Conservation (phyloP, 2,329 filamentous ascomycete genomes). For the Akanthomyces dipterigenus region DNA sequence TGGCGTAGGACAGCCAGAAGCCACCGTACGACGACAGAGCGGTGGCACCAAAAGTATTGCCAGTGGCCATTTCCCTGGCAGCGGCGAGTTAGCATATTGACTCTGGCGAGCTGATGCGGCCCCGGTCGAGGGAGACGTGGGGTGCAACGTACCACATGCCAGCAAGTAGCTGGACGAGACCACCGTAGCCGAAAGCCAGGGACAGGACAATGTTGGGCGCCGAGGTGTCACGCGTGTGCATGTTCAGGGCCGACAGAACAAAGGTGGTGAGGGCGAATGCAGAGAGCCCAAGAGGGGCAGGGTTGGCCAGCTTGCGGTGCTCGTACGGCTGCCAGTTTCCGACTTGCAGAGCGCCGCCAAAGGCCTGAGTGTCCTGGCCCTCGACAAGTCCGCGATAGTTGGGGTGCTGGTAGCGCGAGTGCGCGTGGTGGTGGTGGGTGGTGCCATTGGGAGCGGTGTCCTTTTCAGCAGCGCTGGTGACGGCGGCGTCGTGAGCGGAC, state of each 20-base stretch:
- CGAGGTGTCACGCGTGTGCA: slow-evolving; percentile 53
- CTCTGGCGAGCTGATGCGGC: neutral
- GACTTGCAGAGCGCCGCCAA: slow-evolving; percentile 68
- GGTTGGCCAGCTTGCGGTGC: slow-evolving; percentile 71
- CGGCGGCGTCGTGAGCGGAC: slow-evolving; percentile 2
- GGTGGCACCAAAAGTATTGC: slow-evolving; percentile 80
- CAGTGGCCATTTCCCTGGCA: slow-evolving; percentile 82
- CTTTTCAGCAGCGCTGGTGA: slow-evolving; percentile 15
- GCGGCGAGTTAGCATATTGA: slow-evolving; percentile 10
- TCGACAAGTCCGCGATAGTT: neutral
- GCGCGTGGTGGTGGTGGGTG: slow-evolving; percentile 22
- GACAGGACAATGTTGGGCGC: slow-evolving; percentile 61
- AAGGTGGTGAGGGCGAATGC: slow-evolving; percentile 82
- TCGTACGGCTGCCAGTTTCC: slow-evolving; percentile 57
- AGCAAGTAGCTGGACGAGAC: slow-evolving; percentile 69
- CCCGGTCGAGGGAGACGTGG: neutral
- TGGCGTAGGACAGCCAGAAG: slow-evolving; percentile 74
- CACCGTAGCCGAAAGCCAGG: slow-evolving; percentile 68
- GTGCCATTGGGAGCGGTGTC: slow-evolving; percentile 8
- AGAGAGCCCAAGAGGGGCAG: slow-evolving; percentile 67
- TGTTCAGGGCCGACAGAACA: slow-evolving; percentile 68
- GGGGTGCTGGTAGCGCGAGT: slow-evolving; percentile 12
- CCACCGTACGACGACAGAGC: slow-evolving; percentile 76
- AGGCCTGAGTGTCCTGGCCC: slow-evolving; percentile 36
- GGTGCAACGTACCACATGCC: slow-evolving; percentile 72